These are phyloP conservation scores for Suillus subaureus DNA, from an alignment of 768 basidiomycete genomes.

Conservation along the genomic window DNA sequence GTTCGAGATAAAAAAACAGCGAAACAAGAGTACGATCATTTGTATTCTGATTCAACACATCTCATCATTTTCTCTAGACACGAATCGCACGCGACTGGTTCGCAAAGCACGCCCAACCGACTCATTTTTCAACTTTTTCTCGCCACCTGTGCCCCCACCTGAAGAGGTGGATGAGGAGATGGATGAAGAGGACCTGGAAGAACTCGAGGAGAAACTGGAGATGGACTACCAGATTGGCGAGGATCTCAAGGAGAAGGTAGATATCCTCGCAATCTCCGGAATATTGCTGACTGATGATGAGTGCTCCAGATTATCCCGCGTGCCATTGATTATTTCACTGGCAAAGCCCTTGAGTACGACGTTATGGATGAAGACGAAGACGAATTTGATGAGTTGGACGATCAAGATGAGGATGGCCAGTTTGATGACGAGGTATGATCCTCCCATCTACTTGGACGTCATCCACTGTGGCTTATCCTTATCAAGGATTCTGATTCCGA, in stretches of 20 bases:
- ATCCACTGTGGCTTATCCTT: constrained; percentile 18
- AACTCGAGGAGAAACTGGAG: constrained; percentile 92
- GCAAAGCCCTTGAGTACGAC: constrained; percentile 90
- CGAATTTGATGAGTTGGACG: constrained; percentile 61
- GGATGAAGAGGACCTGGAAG: constrained; percentile 85
- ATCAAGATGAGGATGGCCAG: constrained; percentile 50
- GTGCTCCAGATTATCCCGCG: constrained; percentile 81
- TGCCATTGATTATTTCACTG: constrained; percentile 96
- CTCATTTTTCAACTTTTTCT: constrained; percentile 99
- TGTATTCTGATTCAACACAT: constrained; percentile 3
- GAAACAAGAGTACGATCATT: constrained; percentile 85
- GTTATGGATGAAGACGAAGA: constrained; percentile 55
- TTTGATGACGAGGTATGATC: constrained; percentile 62
- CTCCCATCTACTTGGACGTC: constrained; percentile 14
- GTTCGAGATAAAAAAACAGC: constrained; percentile 98
- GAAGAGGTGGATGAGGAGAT: constrained; percentile 69
- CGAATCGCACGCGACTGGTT: constrained; percentile 80
- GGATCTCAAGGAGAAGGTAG: constrained; percentile 94
- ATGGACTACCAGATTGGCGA: constrained; percentile 98
- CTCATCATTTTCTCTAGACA: constrained; percentile 48
- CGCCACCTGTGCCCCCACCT: constrained; percentile 72
- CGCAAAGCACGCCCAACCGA: constrained; percentile 89
- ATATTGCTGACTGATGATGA: constrained; percentile 8
- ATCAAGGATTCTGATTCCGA: constrained; percentile 72
- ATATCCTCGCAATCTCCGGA: constrained; percentile 11